Conservation (phyloP, 495 filamentous ascomycete species). For the Copromyces sp. region DNA sequence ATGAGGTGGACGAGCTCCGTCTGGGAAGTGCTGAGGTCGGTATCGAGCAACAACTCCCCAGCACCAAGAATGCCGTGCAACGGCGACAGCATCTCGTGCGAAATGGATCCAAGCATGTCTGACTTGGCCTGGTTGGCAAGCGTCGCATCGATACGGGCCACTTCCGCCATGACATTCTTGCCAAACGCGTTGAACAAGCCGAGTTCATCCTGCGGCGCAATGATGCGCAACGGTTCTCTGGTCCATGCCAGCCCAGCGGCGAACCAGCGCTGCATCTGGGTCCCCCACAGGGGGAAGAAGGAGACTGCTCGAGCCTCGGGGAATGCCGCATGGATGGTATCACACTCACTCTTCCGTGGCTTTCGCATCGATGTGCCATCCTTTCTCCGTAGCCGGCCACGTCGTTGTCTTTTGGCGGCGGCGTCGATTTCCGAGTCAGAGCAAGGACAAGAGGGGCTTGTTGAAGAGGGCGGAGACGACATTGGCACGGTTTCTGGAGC, state of each 20-base stretch:
- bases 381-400: neutral
- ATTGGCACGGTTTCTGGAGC: neutral
- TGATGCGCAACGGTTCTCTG: constrained; percentile 29
- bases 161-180: constrained; percentile 50
- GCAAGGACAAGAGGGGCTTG: neutral
- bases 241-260: constrained; percentile 59
- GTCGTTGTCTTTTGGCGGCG: neutral
- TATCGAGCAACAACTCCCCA: constrained; percentile 57
- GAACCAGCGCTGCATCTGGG: constrained; percentile 59
- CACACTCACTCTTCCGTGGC: constrained; percentile 3
- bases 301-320: constrained; percentile 45
- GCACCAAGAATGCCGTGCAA: constrained; percentile 67
- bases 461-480: neutral
- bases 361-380: neutral
- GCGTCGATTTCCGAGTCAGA: neutral
- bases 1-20: constrained; percentile 61
- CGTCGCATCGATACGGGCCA: constrained; percentile 39
- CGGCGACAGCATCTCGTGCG: constrained; percentile 69
- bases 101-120: constrained; percentile 62
- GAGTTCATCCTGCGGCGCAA: constrained; percentile 35
- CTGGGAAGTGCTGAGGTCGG: constrained; percentile 42
- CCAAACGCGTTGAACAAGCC: constrained; percentile 43
- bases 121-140: constrained; percentile 45
- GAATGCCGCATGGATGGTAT: constrained; percentile 21
- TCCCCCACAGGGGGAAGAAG: constrained; percentile 60